A percentile compares a stretch with the other conserved stretches of the same genome.
These are phyloP conservation scores for Naganishia cerealis DNA, from an alignment of 1,284 basidiomycete species.

Conservation along the genomic window DNA sequence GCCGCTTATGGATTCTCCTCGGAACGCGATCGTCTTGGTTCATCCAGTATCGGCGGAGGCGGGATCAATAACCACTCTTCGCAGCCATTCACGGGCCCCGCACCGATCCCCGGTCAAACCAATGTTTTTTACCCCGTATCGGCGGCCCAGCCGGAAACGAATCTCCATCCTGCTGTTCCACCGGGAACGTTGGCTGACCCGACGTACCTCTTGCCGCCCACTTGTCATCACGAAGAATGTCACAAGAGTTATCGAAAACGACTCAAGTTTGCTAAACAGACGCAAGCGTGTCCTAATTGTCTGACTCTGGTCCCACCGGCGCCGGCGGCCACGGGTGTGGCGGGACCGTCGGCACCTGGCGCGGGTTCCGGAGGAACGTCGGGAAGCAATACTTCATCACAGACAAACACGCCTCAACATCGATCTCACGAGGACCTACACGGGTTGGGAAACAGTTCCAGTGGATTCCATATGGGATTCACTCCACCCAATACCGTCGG, in stretches of 20 bases:
- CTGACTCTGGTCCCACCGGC: conserved; percentile 41
- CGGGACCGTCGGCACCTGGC: not conserved
- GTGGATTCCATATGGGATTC: conserved; percentile 18
- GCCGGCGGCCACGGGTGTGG: not conserved
- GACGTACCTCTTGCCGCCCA: conserved; percentile 55
- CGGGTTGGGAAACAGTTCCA: conserved; percentile 18
- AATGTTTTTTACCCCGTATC: conserved; percentile 53
- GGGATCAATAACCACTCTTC: conserved; percentile 16
- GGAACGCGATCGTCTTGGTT: conserved; percentile 15
- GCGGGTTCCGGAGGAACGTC: conserved; percentile 34
- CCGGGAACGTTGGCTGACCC: conserved; percentile 54
- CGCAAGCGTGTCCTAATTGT: conserved; percentile 53
- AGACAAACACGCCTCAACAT: conserved; percentile 35
- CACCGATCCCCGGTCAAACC: conserved; percentile 42
- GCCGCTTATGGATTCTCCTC: conserved; percentile 13
- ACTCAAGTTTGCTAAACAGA: conserved; percentile 55
- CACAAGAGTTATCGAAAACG: conserved; percentile 57
- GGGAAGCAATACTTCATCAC: conserved; percentile 39
- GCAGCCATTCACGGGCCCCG: conserved; percentile 38
- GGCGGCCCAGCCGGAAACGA: conserved; percentile 50
- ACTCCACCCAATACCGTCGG: not conserved
- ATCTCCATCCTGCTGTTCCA: conserved; percentile 51
- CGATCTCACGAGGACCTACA: conserved; percentile 34
- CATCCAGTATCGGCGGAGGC: not conserved
- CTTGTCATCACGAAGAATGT: conserved; percentile 58